These are phyloP conservation scores for Aspergillus puulaauensis DNA, from an alignment of 2,329 filamentous ascomycete genomes.

Conservation along the genomic window DNA sequence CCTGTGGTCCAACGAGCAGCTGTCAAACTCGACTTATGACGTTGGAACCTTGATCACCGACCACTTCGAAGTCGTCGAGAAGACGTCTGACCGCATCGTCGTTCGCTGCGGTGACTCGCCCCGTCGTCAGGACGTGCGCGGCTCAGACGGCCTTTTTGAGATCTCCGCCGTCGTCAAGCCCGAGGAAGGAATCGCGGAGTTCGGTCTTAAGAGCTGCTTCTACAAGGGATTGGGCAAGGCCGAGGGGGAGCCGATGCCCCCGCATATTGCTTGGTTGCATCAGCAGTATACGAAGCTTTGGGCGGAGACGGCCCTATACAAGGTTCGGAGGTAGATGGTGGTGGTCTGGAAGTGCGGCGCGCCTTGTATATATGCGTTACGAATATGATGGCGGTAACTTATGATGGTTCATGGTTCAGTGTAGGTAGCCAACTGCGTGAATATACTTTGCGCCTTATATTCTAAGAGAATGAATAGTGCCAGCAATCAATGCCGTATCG, in stretches of 20 bases:
- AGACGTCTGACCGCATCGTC: constrained; percentile 59
- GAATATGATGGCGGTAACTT: background rate
- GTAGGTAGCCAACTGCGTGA: background rate
- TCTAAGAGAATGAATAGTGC: no score
- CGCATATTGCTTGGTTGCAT: constrained; percentile 52
- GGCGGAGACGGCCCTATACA: constrained; percentile 53
- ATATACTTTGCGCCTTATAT: no score
- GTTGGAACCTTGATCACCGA: constrained; percentile 66
- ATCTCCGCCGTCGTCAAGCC: constrained; percentile 62
- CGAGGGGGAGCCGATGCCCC: constrained; percentile 45
- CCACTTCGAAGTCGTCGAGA: constrained; percentile 70
- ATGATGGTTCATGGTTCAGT: background rate
- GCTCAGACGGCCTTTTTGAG: constrained; percentile 66
- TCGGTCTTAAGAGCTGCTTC: constrained; percentile 65
- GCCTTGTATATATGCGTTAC: background rate
- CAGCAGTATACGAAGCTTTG: constrained; percentile 56
- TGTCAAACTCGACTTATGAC: constrained; percentile 59
- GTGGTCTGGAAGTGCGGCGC: background rate
- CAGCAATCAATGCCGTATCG: no score
- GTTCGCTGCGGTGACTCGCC: constrained; percentile 68
- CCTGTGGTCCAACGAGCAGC: constrained; percentile 60
- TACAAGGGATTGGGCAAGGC: constrained; percentile 54
- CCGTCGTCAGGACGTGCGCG: constrained; percentile 54
- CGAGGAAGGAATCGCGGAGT: constrained; percentile 60
- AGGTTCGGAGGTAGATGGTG: constrained; percentile 18